Base-by-base conservation (phyloP, 176 grass and related monocot genomes). In the Oryza coarctata region DNA sequence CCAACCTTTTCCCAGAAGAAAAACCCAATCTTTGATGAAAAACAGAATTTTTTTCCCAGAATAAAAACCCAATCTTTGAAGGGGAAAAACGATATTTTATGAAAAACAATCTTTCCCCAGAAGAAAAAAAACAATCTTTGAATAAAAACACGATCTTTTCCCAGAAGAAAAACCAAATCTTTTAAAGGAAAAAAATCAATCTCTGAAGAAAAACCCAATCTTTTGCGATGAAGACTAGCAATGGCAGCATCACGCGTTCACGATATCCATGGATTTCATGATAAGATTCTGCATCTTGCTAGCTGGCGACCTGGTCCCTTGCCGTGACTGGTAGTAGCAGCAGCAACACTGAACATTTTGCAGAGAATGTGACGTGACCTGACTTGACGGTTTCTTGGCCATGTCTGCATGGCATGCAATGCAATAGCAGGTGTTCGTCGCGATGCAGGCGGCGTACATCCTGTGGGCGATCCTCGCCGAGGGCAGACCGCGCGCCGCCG, bases 391-490 rank as follows among this genome's bases (percentile, higher is more conserved):
- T 17, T 40, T 67, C 14, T 27, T 62, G 17, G 31, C 13, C 57
- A 33, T 5, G 25, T 45, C 40, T 61, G 52, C 7, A 22, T 55
- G 35, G 35, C 35, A 36, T 36, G 35, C 0, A 0, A 6, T 36
- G 35, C 32, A 4, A 33, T 33, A 2, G 49, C 89, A 99, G 96
- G 89, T 92, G 47, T 99, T 99, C 84, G 93, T 99, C 14, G 86
- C 79, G 26, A 93, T 99, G 91, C 96, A 99, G 83, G 87, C 93
- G 4, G 71, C 70, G 17, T 99, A 99, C 79, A 99, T 99, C 83
- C 40, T 99, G 44, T 99, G 96, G 96, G 88, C 87, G n/a, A 86
- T 94, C 55, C 76, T 95, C 28, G 89, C 64, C 23, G 96, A 99
- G 89, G 85, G 78, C 30, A 86, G 96, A 22, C 80, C 91, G 2